Base-by-base conservation (phyloP, 73 alveolate genomes). In the Paramecium pentaurelia region DNA sequence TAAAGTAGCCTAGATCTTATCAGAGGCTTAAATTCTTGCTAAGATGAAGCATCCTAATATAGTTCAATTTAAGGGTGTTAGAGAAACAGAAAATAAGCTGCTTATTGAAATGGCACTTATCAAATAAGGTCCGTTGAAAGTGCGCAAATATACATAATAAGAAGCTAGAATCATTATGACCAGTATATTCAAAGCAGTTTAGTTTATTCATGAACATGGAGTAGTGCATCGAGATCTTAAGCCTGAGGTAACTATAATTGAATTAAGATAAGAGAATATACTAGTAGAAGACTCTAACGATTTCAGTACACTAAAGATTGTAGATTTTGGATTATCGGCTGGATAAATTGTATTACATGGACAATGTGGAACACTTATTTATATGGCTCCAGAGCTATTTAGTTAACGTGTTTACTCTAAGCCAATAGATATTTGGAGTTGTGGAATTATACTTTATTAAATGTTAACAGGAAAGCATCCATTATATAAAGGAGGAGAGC, bases 371-470 rank as follows among this genome's bases (percentile, higher is more conserved):
- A 89, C 94, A 14, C 91, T 89, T 20, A 58, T 89, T 47, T 89
- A 89, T 36, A 89, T 89, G 94, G 94, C 94, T 42, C 94, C 94
- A 42, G 94, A 89, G 58, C 38, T 89, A 7, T 89, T 89, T 47
- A 84, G 88, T n/a, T 20, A 64, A 1, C 27, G 92, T 36, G 91
- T 89, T 11, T 89, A 89, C 84, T 89, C 94, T 42, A 89, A 89
- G 68, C 94, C 94, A 8, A 32, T 89, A 42, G 94, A 89, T 64
- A 89, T 89, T 58, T 98, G 99, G 99, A 95, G 98, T 42, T 96
- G 98, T 71, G 99, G 99, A 14, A 97, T 98, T 22, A 93, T 97
- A 34, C 95, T 98, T 95, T 98, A 92, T 80, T 94, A 92, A 92
- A 80, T 98, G 37, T 90, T 93, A 64, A 45, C 92, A 14, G 99